Evolutionary conservation across 495 filamentous ascomycete species (phyloP), one percentile per base, ranked within the genome.

Genomic region (Melanomma pulvis-pyrius): DNA sequence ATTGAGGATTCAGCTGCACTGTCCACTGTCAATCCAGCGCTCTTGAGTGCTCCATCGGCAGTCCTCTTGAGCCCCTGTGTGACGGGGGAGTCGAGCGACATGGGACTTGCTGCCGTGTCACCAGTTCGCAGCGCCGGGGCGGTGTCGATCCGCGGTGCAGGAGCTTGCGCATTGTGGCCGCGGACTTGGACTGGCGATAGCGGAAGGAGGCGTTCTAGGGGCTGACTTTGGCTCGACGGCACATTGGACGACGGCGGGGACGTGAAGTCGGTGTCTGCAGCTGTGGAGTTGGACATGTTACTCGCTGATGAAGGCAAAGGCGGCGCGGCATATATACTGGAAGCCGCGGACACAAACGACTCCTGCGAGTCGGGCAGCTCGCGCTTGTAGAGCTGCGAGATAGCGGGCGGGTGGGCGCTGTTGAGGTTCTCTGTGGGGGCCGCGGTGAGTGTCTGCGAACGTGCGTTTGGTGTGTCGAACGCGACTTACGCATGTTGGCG

Each of bases 351-450:
- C 17, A 72, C 39, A 21, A 41, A 66, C 1, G 70, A 72, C 53
- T 72, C 70, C 50, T 72, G 70, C 34, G 70, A 72, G 41, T 63
- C 61, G 9, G 65, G 69, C 47, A 65, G 67, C 24, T 68, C 65
- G 29, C 52, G 51, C 30, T 49, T 58, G 57, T 68, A 67, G 32
- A 67, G 53, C 22, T 56, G 32, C 19, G 65, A 21, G 25, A 63
- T 63, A 39, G 7, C 25, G 41, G 65, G 19, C 11, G 65, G 59
- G 29, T 51, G 55, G 29, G 32, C 52, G 57, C 26, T 29, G 59
- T 12, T 46, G 48, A 57, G 8, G 26, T 58, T 63, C 25, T 59
- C 65, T 63, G 24, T 1, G 2, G 21, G 25, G 7, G 39, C 39
- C 48, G 19, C 48, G 48, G 48, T 50, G 48, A 50, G 48, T 50